These are phyloP conservation scores for Lophiostoma macrostomum DNA, from an alignment of 495 filamentous ascomycete species.

Conservation along the genomic window DNA sequence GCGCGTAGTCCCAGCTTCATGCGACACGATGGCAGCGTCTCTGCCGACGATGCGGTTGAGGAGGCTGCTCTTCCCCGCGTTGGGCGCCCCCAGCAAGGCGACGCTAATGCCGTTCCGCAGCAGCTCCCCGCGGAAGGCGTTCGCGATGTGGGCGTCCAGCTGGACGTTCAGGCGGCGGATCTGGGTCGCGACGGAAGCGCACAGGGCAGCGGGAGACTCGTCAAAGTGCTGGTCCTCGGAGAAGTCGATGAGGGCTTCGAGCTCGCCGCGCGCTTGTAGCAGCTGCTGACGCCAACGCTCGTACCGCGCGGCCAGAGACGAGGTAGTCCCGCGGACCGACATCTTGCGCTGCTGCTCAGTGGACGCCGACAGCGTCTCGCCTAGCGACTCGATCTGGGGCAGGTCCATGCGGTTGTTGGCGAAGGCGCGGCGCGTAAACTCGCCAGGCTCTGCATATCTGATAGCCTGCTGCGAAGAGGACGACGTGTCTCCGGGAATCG, in stretches of 20 bases:
- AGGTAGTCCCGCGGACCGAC: constrained; percentile 73
- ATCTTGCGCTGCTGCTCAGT: constrained; percentile 91
- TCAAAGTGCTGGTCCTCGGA: constrained; percentile 97
- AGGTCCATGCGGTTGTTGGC: constrained; percentile 80
- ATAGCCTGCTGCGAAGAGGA: constrained; percentile 41
- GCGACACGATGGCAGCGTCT: constrained; percentile 91
- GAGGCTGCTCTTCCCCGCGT: constrained; percentile 91
- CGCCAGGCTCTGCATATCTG: constrained; percentile 90
- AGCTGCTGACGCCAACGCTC: constrained; percentile 77
- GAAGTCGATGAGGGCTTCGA: constrained; percentile 96
- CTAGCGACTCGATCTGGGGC: constrained; percentile 89
- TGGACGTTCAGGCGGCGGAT: constrained; percentile 57
- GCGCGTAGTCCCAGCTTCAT: constrained; percentile 86
- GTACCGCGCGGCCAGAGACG: constrained; percentile 70
- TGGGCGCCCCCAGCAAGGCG: constrained; percentile 84
- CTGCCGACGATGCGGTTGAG: constrained; percentile 88
- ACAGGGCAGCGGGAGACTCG: constrained; percentile 70
- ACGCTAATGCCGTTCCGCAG: constrained; percentile 82
- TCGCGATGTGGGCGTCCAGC: constrained; percentile 65
- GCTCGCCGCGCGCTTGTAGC: constrained; percentile 78
- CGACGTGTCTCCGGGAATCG: background rate
- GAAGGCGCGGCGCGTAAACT: constrained; percentile 93
- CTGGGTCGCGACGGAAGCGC: constrained; percentile 62
- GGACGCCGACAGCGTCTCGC: constrained; percentile 78
- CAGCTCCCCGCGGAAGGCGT: constrained; percentile 79